Base-by-base conservation (phyloP, 225 moss, liverwort and hornwort species). In the Polytrichum formosum region DNA sequence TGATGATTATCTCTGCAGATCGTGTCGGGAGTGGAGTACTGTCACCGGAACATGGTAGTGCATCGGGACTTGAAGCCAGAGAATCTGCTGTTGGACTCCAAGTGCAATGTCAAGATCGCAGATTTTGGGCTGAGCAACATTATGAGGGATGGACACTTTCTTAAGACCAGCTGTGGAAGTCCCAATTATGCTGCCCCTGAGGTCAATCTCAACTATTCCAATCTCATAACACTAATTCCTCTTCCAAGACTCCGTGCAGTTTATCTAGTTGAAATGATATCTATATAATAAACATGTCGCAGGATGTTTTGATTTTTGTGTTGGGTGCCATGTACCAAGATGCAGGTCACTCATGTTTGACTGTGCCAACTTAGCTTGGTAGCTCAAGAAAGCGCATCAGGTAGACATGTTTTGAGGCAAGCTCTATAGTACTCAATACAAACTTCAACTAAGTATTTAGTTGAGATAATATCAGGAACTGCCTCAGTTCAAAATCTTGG, bases 91-190 rank as follows among this genome's bases (percentile, higher is more conserved):
- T 70, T 87, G 16, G 87, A 84, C 66, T 84, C 84, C 5, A 87
- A 73, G 63, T 72, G 71, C 4, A 72, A 84, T 64, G 81, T 87
- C 28, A 87, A 87, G 79, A 84, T 87, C 19, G 87, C 79, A 60
- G 87, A 87, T 72, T 87, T 87, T 68, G 87, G 87, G 31, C 79
- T 87, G 17, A 84, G 84, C 72, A 84, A 87, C 69, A 76, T 87
- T 13, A 84, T 87, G 87, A 72, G 84, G 31, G 86, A 87, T 29
- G 87, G 87, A 6, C 87, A 84, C 31, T 87, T 87, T 66, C 84
- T 87, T n/a, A 87, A 87, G 76, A 84, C 84, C 21, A 87, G 84
- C 75, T 87, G 84, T 79, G 87, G 87, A 56, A 87, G 84, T 63
- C 84, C 84, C 53, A 84, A 84, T 71, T 87, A 87, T 64, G 84